Evolutionary conservation across 2,329 filamentous ascomycete species (phyloP).

Genomic region (Fusarium solani-melongenae): DNA sequence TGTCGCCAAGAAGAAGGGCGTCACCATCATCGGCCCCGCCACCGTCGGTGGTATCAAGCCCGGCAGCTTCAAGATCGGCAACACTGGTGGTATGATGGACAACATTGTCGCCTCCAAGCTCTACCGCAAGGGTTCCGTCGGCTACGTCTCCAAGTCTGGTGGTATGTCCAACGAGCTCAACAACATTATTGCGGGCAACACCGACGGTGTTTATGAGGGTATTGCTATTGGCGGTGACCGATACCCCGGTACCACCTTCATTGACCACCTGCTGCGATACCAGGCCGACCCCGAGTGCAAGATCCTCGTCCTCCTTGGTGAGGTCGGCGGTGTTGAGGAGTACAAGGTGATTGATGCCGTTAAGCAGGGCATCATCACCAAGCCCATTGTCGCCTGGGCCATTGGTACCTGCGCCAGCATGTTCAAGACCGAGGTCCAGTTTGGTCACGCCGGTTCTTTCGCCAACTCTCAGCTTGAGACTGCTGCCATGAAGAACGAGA

Average conservation of each 20-base stretch:
- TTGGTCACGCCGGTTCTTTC: constrained; percentile 97
- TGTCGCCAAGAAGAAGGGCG: constrained; percentile 96
- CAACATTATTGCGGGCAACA: constrained; percentile 98
- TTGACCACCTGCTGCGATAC: constrained; percentile 97
- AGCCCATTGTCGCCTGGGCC: constrained; percentile 99
- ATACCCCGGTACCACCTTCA: constrained; percentile 99
- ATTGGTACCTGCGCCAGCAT: constrained; percentile 99
- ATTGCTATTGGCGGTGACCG: constrained; percentile 99
- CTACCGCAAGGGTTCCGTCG: constrained; percentile 98
- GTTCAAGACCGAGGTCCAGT: constrained; percentile 99
- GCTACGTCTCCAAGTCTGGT: constrained; percentile 99
- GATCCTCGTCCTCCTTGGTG: constrained; percentile 93
- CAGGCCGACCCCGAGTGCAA: constrained; percentile 98
- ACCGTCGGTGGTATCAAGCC: constrained; percentile 99
- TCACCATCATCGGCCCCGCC: constrained; percentile 98
- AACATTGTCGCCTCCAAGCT: constrained; percentile 99
- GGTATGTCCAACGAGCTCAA: constrained; percentile 99
- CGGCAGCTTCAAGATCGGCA: constrained; percentile 99
- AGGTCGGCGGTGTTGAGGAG: constrained; percentile 99
- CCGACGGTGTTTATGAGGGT: constrained; percentile 98
- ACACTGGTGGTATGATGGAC: constrained; percentile 99
- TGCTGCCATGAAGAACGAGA: constrained; percentile 94
- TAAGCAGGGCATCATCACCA: constrained; percentile 93
- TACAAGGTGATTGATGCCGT: constrained; percentile 99
- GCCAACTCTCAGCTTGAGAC: constrained; percentile 99